Evolutionary conservation across 1,284 basidiomycete species (phyloP), one percentile per base, ranked within the genome.

Genomic region (Meripilus lineatus): DNA sequence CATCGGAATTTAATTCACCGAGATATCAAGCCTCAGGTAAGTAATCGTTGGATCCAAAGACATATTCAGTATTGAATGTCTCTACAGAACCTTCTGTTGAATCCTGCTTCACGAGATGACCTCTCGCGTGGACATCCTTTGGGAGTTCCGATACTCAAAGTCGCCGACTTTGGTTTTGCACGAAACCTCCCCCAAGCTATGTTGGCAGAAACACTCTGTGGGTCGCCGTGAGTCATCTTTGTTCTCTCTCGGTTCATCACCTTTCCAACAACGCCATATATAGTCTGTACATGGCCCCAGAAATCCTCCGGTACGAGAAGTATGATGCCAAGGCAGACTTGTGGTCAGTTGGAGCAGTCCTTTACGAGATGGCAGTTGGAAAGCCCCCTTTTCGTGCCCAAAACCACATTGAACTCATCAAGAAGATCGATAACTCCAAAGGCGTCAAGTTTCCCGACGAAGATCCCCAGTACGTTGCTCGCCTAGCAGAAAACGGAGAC

Each of bases 91-190:
- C 74, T 99, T 0, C 78, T 98, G 0, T 71, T 98, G 5, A 92
- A 86, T 50, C 91, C 93, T 0, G 81, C 94, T 0, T 77, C 86
- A 0, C 73, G 79, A 1, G 79, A 83, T 38, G 92, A 95, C 55
- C 69, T 93, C 10, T 79, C 78, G 0, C 77, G 84, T 39, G 93
- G 94, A 1, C 93, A 98, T 64, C 93, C 93, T 0, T 64, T 87
- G 1, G 93, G 94, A 13, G 88, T 96, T 1, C 93, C 93, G 0
- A 80, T 96, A n/a, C 79, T 97, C 54, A 95, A 96, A 65, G 83
- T 97, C 4, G 96, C 95, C 20, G 95, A 99, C 65, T 99, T 99
- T 64, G 95, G 95, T 1, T 99, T 99, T 58, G 96, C 96, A 0
- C 79, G 96, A 11, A 89, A 87, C 25, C 71, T 99, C 5, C 93